Evolutionary conservation across 768 basidiomycete species (phyloP).

Genomic region (Mycena galopus): DNA sequence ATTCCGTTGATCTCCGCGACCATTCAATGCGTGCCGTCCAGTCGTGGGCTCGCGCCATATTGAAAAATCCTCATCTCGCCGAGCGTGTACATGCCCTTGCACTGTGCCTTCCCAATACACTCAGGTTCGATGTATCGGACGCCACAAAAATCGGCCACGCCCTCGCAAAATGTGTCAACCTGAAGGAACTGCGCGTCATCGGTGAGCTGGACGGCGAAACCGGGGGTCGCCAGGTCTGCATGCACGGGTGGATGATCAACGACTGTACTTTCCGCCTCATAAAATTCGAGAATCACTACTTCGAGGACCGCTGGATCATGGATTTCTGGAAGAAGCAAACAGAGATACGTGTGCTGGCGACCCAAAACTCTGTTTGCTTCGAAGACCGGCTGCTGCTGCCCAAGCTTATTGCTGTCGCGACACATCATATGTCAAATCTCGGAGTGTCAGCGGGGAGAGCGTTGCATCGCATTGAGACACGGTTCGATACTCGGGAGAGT

Average conservation of each 20-base stretch:
- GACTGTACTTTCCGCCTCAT: slow-evolving; percentile 11
- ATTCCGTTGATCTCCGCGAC: slow-evolving; percentile 4
- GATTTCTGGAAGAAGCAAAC: slow-evolving; percentile 17
- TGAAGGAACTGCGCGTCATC: slow-evolving; percentile 6
- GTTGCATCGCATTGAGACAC: slow-evolving; percentile 5
- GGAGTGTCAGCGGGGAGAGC: neutral
- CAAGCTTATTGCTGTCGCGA: slow-evolving; percentile 7
- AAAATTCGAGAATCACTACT: slow-evolving; percentile 8
- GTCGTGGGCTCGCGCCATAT: slow-evolving; percentile 12
- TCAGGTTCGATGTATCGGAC: slow-evolving; percentile 1
- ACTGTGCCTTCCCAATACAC: neutral
- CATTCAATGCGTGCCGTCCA: neutral
- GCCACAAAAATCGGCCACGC: slow-evolving; percentile 9
- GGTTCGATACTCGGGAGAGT: neutral
- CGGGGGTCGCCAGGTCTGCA: neutral
- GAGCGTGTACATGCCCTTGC: slow-evolving; percentile 4
- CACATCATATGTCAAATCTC: neutral
- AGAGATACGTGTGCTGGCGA: slow-evolving; percentile 4
- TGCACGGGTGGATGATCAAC: slow-evolving; percentile 18
- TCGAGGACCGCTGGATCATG: neutral
- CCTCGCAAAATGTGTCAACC: slow-evolving; percentile 12
- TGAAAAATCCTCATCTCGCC: slow-evolving; percentile 5
- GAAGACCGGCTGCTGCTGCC: slow-evolving; percentile 1
- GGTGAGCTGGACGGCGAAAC: neutral
- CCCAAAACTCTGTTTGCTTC: neutral